Evolutionary conservation across 2,329 filamentous ascomycete genomes (phyloP).

Genomic region (Alternaria metachromatica): DNA sequence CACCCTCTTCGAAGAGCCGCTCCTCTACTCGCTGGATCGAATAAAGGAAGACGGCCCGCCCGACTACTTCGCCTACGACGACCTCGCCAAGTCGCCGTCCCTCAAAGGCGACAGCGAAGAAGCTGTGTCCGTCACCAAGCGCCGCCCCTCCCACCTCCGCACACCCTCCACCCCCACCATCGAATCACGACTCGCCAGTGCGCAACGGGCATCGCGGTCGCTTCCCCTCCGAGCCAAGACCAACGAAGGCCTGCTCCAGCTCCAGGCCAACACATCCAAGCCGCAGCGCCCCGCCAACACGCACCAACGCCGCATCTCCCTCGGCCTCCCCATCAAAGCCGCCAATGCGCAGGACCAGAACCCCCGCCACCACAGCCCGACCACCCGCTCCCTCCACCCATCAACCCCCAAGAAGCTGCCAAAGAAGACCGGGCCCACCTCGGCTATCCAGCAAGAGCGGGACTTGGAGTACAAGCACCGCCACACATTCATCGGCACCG

Average conservation of each 20-base stretch:
- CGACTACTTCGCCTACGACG: constrained; percentile 19
- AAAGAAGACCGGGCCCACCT: constrained; percentile 8
- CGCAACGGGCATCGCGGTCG: constrained; percentile 15
- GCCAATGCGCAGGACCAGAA: constrained; percentile 5
- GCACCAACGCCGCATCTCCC: constrained; percentile 30
- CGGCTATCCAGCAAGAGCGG: constrained; percentile 25
- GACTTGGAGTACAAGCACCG: constrained; percentile 44
- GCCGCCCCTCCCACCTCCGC: constrained; percentile 22
- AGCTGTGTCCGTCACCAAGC: constrained; percentile 12
- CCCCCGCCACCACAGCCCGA: constrained; percentile 7
- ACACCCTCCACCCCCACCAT: constrained; percentile 23
- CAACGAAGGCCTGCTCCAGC: constrained; percentile 29
- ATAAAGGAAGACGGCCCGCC: constrained; percentile 16
- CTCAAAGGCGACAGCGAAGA: constrained; percentile 18
- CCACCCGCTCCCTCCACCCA: constrained; percentile 11
- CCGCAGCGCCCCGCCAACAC: constrained; percentile 10
- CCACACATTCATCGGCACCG: constrained; percentile 43
- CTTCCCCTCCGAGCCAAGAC: constrained; percentile 24
- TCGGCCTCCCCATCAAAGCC: constrained; percentile 28
- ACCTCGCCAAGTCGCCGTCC: constrained; percentile 15
- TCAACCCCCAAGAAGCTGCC: constrained; percentile 7
- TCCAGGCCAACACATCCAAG: constrained; percentile 25
- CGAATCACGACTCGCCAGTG: constrained; percentile 16
- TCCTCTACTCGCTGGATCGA: constrained; percentile 25
- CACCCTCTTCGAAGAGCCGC: constrained; percentile 29